Percentiles rank a stretch among this genome's conserved stretches.
Evolutionary conservation across 805 yeast species (phyloP).

Genomic region (Hanseniaspora lindneri): DNA sequence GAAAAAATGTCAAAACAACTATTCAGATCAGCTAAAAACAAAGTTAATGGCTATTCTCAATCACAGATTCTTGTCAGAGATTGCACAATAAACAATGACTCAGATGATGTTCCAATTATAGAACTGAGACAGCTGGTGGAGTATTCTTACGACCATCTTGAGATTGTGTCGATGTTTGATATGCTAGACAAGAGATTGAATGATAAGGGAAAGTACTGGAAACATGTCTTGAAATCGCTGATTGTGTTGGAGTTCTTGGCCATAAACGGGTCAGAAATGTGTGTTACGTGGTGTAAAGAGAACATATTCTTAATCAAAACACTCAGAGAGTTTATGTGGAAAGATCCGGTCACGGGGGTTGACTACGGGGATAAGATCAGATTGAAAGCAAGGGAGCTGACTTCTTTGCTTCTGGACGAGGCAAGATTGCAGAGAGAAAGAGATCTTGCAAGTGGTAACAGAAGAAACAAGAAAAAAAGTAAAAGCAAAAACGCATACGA

Average conservation of each 20-base stretch:
- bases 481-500: slow-evolving; percentile 42
- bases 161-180: slow-evolving; percentile 82
- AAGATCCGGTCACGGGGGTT: slow-evolving; percentile 52
- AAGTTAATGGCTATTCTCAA: slow-evolving; percentile 65
- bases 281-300: slow-evolving; percentile 84
- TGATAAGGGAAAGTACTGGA: slow-evolving; percentile 95
- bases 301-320: slow-evolving; percentile 82
- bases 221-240: slow-evolving; percentile 85
- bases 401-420: slow-evolving; percentile 66
- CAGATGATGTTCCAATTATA: slow-evolving; percentile 66
- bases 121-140: slow-evolving; percentile 77
- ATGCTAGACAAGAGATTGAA: slow-evolving; percentile 83
- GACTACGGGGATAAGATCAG: slow-evolving; percentile 86
- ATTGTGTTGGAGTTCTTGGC: slow-evolving; percentile 82
- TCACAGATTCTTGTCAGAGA: slow-evolving; percentile 82
- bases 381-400: slow-evolving; percentile 80
- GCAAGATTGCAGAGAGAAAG: slow-evolving; percentile 69
- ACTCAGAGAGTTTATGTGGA: slow-evolving; percentile 73
- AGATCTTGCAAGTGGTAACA: slow-evolving; percentile 31
- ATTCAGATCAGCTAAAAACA: slow-evolving; percentile 72
- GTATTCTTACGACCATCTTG: slow-evolving; percentile 57
- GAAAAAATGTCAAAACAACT: slow-evolving; percentile 64
- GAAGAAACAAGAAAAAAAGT: slow-evolving; percentile 24
- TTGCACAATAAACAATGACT: slow-evolving; percentile 72
- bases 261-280: slow-evolving; percentile 74